These are phyloP conservation scores for Fusarium sp. DNA, from an alignment of 2,329 filamentous ascomycete genomes.

Conservation along the genomic window DNA sequence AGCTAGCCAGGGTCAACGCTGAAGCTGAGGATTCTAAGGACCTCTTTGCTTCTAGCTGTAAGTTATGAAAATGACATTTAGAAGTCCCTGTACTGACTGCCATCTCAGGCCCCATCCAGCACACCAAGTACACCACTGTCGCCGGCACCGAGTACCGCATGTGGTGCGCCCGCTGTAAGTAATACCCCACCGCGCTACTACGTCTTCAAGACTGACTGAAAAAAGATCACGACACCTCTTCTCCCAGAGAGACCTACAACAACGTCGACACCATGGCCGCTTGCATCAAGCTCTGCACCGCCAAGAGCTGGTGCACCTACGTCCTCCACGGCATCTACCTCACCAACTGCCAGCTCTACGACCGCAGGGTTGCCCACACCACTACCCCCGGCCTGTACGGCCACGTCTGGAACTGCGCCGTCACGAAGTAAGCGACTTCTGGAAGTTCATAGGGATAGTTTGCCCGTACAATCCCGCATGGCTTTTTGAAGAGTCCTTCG, in stretches of 20 bases:
- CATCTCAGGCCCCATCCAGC: not conserved
- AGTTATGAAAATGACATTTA: not conserved
- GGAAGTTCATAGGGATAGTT: not conserved
- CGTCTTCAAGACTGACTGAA: not conserved
- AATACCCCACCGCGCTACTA: not conserved
- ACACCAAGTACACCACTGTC: not conserved
- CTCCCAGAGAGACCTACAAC: not conserved
- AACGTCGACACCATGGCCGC: not conserved
- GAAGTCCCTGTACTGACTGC: not conserved
- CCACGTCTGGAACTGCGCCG: not conserved
- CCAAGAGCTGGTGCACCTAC: not conserved
- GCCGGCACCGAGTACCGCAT: not conserved
- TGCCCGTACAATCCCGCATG: not conserved
- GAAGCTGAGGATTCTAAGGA: not conserved
- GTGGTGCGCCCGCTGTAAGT: constrained; percentile 2
- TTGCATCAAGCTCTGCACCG: constrained; percentile 1
- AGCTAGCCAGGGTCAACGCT: not conserved
- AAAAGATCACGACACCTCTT: not conserved
- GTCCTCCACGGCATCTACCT: not conserved
- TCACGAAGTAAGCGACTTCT: not conserved
- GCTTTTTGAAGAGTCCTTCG: not conserved
- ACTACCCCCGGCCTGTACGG: not conserved
- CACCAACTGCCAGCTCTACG: not conserved
- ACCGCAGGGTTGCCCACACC: not conserved
- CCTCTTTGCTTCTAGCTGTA: not conserved